Base-by-base conservation (phyloP, 345 rosid genomes). In the Boechera retrofracta region DNA sequence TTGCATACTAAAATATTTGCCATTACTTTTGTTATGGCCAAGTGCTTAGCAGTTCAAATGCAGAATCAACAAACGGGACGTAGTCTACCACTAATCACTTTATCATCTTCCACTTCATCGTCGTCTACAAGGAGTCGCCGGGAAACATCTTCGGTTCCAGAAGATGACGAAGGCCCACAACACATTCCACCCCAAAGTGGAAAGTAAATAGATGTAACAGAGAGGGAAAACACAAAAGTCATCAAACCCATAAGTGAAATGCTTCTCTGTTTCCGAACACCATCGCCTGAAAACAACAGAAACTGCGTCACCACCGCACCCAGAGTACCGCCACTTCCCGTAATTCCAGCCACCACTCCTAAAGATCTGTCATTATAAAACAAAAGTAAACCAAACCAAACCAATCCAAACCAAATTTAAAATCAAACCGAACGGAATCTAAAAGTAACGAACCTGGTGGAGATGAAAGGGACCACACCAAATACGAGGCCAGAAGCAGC, bases 171-270 rank as follows among this genome's bases (percentile, higher is more conserved):
- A 31, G 91, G 87, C 42, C 77, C 78, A 55, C 86, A 83, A 76
- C 81, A 85, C 86, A 92, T 89, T 66, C 93, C 85, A 44, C 92
- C 94, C 84, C 80, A 82, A 6, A 33, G 80, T 28, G 92, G 93
- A 80, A 87, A 93, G 83, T 83, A 80, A 48, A 88, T 76, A 16
- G 86, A 66, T 35, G 87, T 28, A 77, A 84, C 80, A 1, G 94
- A 79, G 9, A 88, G 81, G 31, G 92, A 80, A 61, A 81, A 85
- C 42, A 80, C 18, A 26, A 91, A 65, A 72, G 86, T 86, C 91
- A 89, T 79, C 12, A 94, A 63, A 7, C 98, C 98, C 98, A 89
- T 93, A 2, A 93, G 84, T 24, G 97, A 91, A 76, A 93, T 91
- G 79, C 98, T 85, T 53, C 83, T 86, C 73, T 87, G 87, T 67